Base-by-base conservation (phyloP, 768 basidiomycete genomes). In the Xerocomellus amylosporus region DNA sequence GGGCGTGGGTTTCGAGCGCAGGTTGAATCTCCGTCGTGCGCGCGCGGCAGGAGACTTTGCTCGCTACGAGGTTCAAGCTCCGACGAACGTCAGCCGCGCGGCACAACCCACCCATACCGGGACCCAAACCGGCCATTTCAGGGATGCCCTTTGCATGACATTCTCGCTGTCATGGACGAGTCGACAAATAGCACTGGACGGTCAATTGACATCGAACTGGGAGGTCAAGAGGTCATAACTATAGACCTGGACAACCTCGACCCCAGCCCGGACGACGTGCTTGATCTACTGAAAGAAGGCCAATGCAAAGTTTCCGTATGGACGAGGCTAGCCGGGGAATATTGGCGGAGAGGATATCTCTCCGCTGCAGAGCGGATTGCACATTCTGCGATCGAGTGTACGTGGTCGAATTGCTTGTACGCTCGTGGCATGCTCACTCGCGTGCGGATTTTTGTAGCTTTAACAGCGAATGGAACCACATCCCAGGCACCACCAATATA, bases 181-280 rank as follows among this genome's bases (percentile, higher is more conserved):
- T 60, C 46, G 40, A 38, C 50, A 19, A 58, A 47, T 24, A 28
- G 51, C 5, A 14, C 46, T 37, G 65, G 61, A 33, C 61, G 74
- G 47, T 73, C 84, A 5, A 78, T 89, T 46, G 86, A 89, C 69
- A 89, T 92, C 61, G 89, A 90, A 64, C 77, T 91, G 6, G 86
- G 86, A 36, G 83, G 86, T 8, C 87, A 89, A 71, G 93, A 95
- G 72, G 82, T 90, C 65, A 88, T 95, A 55, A 88, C 90, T 20
- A 86, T 98, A 55, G 90, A 96, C 75, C 80, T 98, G 37, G 89
- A 91, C 75, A 76, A 87, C 62, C 85, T 98, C 47, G 88, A 91
- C 70, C 84, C 85, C 5, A 85, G 83, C 63, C 84, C 87, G 8
- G 84, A 87, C 56, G 87, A 90, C 56, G 83, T 92, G 2, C 73